Conservation (phyloP, 306 rosid species). For the Lathyrus oleraceus region DNA sequence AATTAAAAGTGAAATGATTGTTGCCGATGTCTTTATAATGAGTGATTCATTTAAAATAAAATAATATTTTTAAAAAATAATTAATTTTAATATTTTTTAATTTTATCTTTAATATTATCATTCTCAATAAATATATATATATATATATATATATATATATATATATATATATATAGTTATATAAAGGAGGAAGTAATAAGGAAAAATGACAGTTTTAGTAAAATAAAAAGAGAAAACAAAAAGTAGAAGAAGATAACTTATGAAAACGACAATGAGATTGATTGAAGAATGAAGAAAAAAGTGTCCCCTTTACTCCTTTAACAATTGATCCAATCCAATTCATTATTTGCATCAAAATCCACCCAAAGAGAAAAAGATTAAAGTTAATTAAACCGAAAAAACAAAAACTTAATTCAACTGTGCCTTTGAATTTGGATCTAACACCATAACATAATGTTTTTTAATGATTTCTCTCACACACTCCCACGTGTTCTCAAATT, state of each 20-base stretch:
- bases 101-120: no score
- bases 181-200: neutral
- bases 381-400: no score
- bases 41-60: no score
- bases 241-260: conserved; percentile 23
- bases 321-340: conserved; percentile 42
- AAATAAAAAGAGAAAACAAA: neutral
- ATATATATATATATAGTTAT: no score
- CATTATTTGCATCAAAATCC: neutral
- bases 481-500: conserved; percentile 48
- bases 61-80: no score
- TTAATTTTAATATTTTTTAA: no score
- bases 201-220: neutral
- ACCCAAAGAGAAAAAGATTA: neutral
- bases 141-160: no score
- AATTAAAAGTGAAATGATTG: no score
- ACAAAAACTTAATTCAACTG: neutral
- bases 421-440: neutral
- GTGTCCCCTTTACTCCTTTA: conserved; percentile 16
- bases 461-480: conserved; percentile 36
- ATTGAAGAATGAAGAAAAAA: conserved; percentile 41
- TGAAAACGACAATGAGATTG: conserved; percentile 32
- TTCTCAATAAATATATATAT: no score
- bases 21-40: no score
- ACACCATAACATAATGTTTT: conserved; percentile 7